Evolutionary conservation across 495 filamentous ascomycete species (phyloP), one percentile per base, ranked within the genome.

Genomic region (Penicillium bialowiezense): DNA sequence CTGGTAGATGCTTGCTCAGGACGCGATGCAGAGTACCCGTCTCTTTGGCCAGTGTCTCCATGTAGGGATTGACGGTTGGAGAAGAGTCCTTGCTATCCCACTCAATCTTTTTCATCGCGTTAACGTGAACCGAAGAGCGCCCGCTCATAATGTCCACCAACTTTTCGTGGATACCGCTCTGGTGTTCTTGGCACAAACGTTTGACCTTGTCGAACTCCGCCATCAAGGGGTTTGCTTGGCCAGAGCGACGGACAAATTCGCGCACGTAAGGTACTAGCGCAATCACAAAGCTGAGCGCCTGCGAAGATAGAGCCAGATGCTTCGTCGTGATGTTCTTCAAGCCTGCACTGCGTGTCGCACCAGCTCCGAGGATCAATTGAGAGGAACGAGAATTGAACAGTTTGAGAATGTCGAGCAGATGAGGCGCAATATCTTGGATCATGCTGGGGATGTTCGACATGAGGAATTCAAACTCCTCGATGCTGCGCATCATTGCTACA

Each of bases 301-400:
- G 95, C 2, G 88, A 91, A 7, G 95, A 91, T 21, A 97, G 80
- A 0, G 93, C 92, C 6, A 99, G 82, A 70, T 99, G 91, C 57
- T 91, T 93, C 0, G 93, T 95, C 2, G 90, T 97, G 58, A 99
- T 99, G 54, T 96, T 95, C 61, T 90, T 96, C 8, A 99, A 71
- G 1, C 93, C 93, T 4, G 91, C 95, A n/a, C 84, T 91, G 20
- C 81, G 74, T 2, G 89, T 97, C 1, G 93, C 93, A 1, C 93
- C 93, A 8, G 93, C 95, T 7, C 92, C 95, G 7, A 97, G 84
- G 52, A 99, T 96, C 41, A 97, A 80, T 55, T 99, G 93, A 15
- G 84, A 90, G 33, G 90, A 91, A 5, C 93, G 84, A 7, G 90
- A 95, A 67, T 97, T 97, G 79, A 97, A 97, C 2, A 96, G 73